Base-by-base conservation (phyloP, 371 early-diverging fungal species). In the Neoconidiobolus thromboides region DNA sequence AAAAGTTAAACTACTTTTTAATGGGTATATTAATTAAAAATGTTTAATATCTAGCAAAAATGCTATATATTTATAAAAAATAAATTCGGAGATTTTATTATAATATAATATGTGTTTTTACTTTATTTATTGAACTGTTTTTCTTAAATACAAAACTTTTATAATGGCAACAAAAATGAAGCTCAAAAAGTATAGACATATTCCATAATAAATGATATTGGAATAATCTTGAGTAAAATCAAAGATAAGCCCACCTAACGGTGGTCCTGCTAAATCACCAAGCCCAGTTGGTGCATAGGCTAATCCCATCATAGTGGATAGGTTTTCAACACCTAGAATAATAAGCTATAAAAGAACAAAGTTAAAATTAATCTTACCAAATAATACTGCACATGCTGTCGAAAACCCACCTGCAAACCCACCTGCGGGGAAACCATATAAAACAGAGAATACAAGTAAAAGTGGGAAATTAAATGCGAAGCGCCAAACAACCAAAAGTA, bases 361-460 rank as follows among this genome's bases (percentile, higher is more conserved):
- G 26, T 26, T 26, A 26, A 26, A 26, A 26, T 26, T 26, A 26
- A 26, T 26, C 26, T 49, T 49, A 49, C 54, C 54, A 67, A 74
- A 79, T 1, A 76, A 64, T 14, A 73, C 68, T 1, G 78, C 72
- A 43, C 73, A 57, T 2, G 69, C 70, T 26, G 73, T 69, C 1
- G 77, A 74, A 1, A 75, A 60, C 10, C 78, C 57, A 0, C 71
- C 65, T 9, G 73, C 72, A 46, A 73, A 72, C 4, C 76, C 78
- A 7, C 82, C 85, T 26, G 79, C 72, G 54, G 76, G 73, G 48
- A 81, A 62, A 0, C 83, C 83, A 55, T 79, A 82, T 48, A 76
- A 51, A 6, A 80, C 47, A 12, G 75, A 70, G 60, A 81, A 81
- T 6, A 72, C 63, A 43, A 77, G 58, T 36, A 78, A 62, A 1